Conservation (phyloP, 2,329 filamentous ascomycete species). For the Hyphodiscus sp. region DNA sequence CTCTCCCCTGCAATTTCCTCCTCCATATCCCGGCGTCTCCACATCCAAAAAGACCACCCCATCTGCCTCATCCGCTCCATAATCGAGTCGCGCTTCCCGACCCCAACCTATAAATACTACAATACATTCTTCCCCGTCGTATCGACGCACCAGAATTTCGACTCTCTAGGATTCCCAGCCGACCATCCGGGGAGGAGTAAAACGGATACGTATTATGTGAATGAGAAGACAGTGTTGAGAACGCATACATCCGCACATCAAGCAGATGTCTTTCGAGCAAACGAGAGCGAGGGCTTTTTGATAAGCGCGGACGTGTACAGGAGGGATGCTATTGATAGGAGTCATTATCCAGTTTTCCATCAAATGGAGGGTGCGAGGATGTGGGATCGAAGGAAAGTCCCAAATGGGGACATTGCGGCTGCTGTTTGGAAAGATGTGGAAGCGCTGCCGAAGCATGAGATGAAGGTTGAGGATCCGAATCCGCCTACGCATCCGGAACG, state of each 20-base stretch:
- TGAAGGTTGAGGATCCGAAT: constrained; percentile 78
- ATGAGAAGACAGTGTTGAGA: constrained; percentile 72
- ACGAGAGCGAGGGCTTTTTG: constrained; percentile 73
- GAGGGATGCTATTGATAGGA: constrained; percentile 88
- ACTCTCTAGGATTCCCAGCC: constrained; percentile 84
- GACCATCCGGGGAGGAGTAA: constrained; percentile 83
- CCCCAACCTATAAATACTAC: constrained; percentile 66
- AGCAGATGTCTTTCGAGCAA: constrained; percentile 68
- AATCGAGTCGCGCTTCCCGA: constrained; percentile 82
- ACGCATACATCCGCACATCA: constrained; percentile 97
- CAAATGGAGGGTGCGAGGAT: constrained; percentile 95
- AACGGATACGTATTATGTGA: constrained; percentile 95
- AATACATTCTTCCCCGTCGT: constrained; percentile 79
- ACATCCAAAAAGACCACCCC: constrained; percentile 86
- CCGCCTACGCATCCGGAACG: constrained; percentile 68
- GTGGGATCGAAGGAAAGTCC: constrained; percentile 67
- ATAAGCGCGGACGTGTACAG: constrained; percentile 94
- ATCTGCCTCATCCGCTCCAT: constrained; percentile 85
- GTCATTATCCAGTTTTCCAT: constrained; percentile 95
- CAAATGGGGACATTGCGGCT: constrained; percentile 51
- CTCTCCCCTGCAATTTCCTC: constrained; percentile 67
- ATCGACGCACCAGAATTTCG: constrained; percentile 82
- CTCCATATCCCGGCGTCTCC: constrained; percentile 70
- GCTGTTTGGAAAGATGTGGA: constrained; percentile 66
- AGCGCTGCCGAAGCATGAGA: constrained; percentile 62